Conservation (phyloP, 1,284 basidiomycete genomes). For the Papiliotrema flavescens region DNA sequence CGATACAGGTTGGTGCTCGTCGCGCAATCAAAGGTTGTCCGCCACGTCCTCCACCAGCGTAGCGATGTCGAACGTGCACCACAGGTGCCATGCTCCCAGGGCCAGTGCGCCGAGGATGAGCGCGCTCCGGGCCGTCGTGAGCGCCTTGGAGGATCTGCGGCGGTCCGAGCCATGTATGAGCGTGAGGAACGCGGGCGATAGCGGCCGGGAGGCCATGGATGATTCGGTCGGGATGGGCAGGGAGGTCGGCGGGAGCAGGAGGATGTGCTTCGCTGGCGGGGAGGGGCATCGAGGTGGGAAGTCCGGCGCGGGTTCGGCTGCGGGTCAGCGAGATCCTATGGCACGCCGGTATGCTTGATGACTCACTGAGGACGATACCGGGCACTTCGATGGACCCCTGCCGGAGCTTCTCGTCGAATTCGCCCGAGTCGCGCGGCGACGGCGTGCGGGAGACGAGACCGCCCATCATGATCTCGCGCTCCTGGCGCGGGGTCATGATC, state of each 20-base stretch:
- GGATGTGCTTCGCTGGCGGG: conserved; percentile 18
- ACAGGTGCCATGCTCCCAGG: conserved; percentile 7
- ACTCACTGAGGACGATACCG: conserved; percentile 21
- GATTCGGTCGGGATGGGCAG: conserved; percentile 4
- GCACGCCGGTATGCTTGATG: not conserved
- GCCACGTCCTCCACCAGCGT: conserved; percentile 1
- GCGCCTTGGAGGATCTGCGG: not conserved
- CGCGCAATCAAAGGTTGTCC: not conserved
- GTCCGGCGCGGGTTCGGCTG: conserved; percentile 13
- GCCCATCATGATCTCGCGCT: conserved; percentile 11
- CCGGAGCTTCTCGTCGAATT: conserved; percentile 2
- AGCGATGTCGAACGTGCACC: not conserved
- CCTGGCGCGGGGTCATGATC: not conserved
- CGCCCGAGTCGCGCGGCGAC: not conserved
- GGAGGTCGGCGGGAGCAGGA: conserved; percentile 18
- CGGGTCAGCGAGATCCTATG: not conserved
- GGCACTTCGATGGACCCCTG: conserved; percentile 14
- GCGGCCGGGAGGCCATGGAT: not conserved
- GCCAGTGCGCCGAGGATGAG: conserved; percentile 8
- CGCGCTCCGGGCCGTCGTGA: conserved; percentile 5
- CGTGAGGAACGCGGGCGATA: not conserved
- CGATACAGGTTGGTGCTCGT: not conserved
- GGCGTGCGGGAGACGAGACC: conserved; percentile 6
- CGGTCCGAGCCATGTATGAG: not conserved
- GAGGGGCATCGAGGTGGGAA: conserved; percentile 8